Evolutionary conservation across 192 early-diverging fungal species (phyloP), one percentile per base, ranked within the genome.

Genomic region (Dimargaris xerosporica): DNA sequence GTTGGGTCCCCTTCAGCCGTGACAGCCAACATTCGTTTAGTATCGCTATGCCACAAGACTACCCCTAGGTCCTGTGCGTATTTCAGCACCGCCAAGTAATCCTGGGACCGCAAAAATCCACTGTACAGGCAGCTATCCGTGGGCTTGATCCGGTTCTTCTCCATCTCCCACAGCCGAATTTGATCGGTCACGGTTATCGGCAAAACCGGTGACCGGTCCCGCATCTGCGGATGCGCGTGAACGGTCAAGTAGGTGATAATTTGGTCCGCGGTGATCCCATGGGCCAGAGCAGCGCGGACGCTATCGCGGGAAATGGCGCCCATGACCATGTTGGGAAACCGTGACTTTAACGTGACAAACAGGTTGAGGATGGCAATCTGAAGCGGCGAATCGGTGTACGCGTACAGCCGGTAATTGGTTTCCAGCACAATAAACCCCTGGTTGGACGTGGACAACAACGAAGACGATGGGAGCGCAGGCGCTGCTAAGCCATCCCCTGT

Each of bases 161-260:
- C 95, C 71, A 89, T 84, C 71, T 98, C 95, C 95, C 95, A 98
- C 58, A 98, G 69, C 44, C 90, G 71, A 42, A 98, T 90, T 72
- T 98, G 95, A 73, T 98, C 95, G 0, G 91, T 80, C 2, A 98
- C 93, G 2, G 94, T 96, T 10, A 86, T 65, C 0, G 95, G 95
- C 61, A 98, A 68, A 19, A 95, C 73, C 0, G 93, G 91, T 15
- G 71, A 74, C 66, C 81, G 69, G 69, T 87, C 86, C 62, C 85
- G 78, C 89, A 96, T 93, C 63, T 96, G 89, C 21, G 88, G 84
- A 69, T 98, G 95, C 0, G 95, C 91, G 62, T 98, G 90, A 26
- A 85, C 73, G 7, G 82, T 82, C 31, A 98, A 72, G 65, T 92
- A 98, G 3, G 82, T 80, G 60, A 97, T 92, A 54, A 97, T 97